A percentile compares a stretch with the other conserved stretches of the same genome.
These are phyloP conservation scores for Amniculicola lignicola DNA, from an alignment of 495 filamentous ascomycete species.

Conservation along the genomic window DNA sequence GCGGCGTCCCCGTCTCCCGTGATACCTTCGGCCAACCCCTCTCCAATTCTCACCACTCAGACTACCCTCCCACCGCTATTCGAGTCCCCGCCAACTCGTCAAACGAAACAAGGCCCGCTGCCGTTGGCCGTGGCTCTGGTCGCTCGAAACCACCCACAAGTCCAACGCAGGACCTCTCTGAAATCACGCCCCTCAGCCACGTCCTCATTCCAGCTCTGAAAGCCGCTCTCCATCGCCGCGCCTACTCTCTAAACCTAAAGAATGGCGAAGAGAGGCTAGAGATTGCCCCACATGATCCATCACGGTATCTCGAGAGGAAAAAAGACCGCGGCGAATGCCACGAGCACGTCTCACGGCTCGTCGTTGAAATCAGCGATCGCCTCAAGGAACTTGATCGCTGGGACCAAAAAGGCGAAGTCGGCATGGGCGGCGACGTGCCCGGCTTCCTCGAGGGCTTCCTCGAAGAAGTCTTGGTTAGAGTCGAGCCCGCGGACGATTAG, in stretches of 20 bases:
- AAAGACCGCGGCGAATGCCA: constrained; percentile 66
- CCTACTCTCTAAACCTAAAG: constrained; percentile 42
- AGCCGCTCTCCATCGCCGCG: constrained; percentile 78
- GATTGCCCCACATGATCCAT: constrained; percentile 1
- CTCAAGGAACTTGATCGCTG: constrained; percentile 84
- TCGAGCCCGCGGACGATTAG: constrained; percentile 76
- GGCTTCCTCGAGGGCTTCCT: constrained; percentile 87
- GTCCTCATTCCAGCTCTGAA: constrained; percentile 90
- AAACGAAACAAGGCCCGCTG: not conserved
- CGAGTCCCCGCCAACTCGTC: constrained; percentile 23
- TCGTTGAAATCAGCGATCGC: constrained; percentile 69
- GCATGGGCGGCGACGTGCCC: constrained; percentile 84
- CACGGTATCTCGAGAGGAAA: constrained; percentile 2
- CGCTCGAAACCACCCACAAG: not conserved
- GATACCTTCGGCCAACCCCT: not conserved
- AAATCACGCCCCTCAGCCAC: constrained; percentile 65
- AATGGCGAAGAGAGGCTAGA: constrained; percentile 6
- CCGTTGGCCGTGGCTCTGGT: not conserved
- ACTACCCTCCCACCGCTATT: constrained; percentile 7
- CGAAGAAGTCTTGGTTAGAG: constrained; percentile 89
- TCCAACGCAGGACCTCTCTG: constrained; percentile 21
- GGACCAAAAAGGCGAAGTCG: constrained; percentile 77
- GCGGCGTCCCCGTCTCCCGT: not conserved
- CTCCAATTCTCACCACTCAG: not conserved
- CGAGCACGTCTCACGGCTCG: constrained; percentile 72